These are phyloP conservation scores for Madurella mycetomatis DNA, from an alignment of 2,329 filamentous ascomycete species.

Conservation along the genomic window DNA sequence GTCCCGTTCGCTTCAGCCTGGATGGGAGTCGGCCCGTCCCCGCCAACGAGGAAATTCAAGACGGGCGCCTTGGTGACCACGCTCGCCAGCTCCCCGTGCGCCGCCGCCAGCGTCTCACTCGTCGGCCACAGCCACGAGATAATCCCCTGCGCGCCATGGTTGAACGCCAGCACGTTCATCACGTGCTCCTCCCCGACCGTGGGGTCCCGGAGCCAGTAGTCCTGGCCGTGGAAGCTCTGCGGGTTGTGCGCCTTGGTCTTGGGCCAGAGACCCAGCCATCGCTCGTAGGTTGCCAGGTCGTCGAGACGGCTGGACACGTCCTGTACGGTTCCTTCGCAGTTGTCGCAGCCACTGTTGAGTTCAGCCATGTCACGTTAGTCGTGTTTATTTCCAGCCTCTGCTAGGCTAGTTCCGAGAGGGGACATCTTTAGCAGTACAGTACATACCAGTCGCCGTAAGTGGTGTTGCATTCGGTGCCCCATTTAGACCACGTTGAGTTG, in stretches of 20 bases:
- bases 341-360: conserved; percentile 52
- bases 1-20: conserved; percentile 19
- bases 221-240: conserved; percentile 45
- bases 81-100: conserved; percentile 37
- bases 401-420: no score
- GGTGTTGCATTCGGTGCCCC: conserved; percentile 52
- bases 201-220: conserved; percentile 45
- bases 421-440: no score
- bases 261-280: conserved; percentile 40
- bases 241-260: conserved; percentile 42
- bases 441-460: conserved; percentile 53
- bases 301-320: conserved; percentile 46
- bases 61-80: conserved; percentile 37
- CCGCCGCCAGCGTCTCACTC: conserved; percentile 33
- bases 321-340: conserved; percentile 49
- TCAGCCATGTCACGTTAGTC: no score
- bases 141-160: conserved; percentile 42
- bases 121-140: conserved; percentile 45
- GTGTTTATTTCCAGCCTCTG: no score
- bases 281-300: conserved; percentile 35
- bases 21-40: conserved; percentile 21
- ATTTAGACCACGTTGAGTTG: conserved; percentile 51
- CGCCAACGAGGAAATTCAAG: conserved; percentile 37
- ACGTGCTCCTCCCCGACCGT: conserved; percentile 39
- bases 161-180: conserved; percentile 43